Base-by-base conservation (phyloP, 495 filamentous ascomycete genomes). In the Talaromyces borbonicus region DNA sequence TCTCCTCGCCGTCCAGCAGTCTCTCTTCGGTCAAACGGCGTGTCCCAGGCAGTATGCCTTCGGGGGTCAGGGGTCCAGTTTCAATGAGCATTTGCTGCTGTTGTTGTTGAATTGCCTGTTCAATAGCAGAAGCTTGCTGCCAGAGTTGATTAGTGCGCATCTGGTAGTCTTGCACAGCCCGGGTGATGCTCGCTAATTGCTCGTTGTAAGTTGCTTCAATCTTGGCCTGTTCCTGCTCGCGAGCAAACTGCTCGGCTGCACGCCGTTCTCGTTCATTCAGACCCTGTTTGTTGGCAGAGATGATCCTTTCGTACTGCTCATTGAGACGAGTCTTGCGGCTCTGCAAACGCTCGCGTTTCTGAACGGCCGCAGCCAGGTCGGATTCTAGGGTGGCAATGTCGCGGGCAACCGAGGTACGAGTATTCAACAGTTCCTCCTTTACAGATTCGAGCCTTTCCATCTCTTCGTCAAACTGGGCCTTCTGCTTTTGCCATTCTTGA, bases 321-420 rank as follows among this genome's bases (percentile, higher is more conserved):
- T 83, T 83, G 29, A 90, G 79, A 56, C 86, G 83, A 47, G 79
- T 74, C 46, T 83, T 79, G 37, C 89, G 85, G 26, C 78, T 67
- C 43, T 80, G 79, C 8, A 93, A 79, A 55, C 85, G 81, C 61
- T 93, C 88, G 25, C 77, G 76, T 62, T 88, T 87, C 46, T 84
- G 80, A 49, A 85, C 68, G n/a, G 78, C 66, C 44, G 75, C 69
- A 12, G 66, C 66, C 48, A 84, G 66, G 46, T 94, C 89, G 19
- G 77, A 72, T 45, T 85, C 78, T 36, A 87, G 60, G 1, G 71
- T 56, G 46, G 78, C 73, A 45, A 82, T 62, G 46, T 87, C 73
- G 46, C 77, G 78, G 48, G 85, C 79, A 19, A 78, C 73, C 25
- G 75, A 69, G 32, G 72, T 62, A 52, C 84, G 86, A 55, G 76